Evolutionary conservation across 257 asterid species (phyloP).

Genomic region (Solanum verrucosum): DNA sequence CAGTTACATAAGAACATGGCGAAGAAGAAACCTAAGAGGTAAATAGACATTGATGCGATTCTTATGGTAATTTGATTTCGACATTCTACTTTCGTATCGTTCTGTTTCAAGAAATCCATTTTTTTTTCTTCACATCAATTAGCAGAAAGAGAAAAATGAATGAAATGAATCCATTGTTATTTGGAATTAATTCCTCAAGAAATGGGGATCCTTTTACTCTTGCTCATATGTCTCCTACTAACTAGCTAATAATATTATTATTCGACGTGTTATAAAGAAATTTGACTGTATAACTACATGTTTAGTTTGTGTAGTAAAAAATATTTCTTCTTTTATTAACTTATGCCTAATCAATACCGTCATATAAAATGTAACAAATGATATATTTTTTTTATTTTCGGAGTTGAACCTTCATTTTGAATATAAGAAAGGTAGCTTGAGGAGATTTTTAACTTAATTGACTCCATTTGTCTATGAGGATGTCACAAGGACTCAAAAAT

Average conservation of each 20-base stretch:
- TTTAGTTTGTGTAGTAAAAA: neutral
- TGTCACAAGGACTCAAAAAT: no score
- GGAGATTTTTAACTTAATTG: no score
- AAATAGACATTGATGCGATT: conserved; percentile 56
- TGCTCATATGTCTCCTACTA: neutral
- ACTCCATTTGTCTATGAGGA: no score
- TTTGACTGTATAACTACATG: neutral
- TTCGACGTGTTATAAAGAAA: neutral
- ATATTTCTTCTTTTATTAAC: neutral
- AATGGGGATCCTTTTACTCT: neutral
- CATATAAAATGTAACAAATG: neutral
- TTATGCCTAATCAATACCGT: neutral
- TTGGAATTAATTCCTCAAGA: neutral
- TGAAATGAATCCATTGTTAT: neutral
- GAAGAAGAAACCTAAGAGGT: conserved; percentile 80
- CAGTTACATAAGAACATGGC: conserved; percentile 72
- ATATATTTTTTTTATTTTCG: no score
- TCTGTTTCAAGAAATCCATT: conserved; percentile 7
- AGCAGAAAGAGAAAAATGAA: neutral
- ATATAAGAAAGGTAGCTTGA: no score
- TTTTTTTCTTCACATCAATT: neutral
- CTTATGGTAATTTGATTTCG: conserved; percentile 29
- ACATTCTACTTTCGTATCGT: conserved; percentile 29
- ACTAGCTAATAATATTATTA: neutral
- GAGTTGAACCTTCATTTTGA: no score